Evolutionary conservation across 169 alveolate genomes (phyloP), one percentile per base, ranked within the genome.

Genomic region (Plasmodium fragile): DNA sequence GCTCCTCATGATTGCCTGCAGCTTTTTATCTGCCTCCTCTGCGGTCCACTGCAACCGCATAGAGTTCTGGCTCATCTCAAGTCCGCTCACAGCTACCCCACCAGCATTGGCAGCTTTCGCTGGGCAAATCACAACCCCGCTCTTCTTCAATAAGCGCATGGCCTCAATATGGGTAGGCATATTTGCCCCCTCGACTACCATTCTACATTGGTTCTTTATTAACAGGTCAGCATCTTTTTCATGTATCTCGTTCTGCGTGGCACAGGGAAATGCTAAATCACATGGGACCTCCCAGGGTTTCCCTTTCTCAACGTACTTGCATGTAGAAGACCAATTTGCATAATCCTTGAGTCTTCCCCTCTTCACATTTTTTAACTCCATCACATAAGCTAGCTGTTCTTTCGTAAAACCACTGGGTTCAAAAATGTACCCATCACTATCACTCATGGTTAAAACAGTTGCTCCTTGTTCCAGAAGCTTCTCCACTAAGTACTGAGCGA

Each of bases 61-160:
- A 22, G 98, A 95, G 82, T 97, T 97, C 84, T 97, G 98, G 22
- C 97, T 92, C 98, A 97, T 97, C 78, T 97, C 98, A 10, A 97
- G 83, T 1, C 98, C 98, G 43, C 98, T 96, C 30, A 96, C 98
- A 45, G 98, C 97, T 28, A 97, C 98, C 4, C 98, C 98, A 4
- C 98, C 98, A 6, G 98, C 98, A 89, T 97, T 97, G 7, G 98
- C 98, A 6, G 98, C 98, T 59, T 97, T 97, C 10, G 97, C 97
- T 1, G 98, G 98, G n/a, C 98, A 96, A 32, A 96, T 77, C 7
- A 96, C 41, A 11, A 97, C 92, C 11, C 95, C 93, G 52, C 83
- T 78, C 30, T 84, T 87, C 73, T 93, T 95, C 84, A 96, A 95
- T 52, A 92, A 72, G 69, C 94, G 92, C 7, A 90, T 87, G 4